Percentiles rank a stretch among this genome's conserved stretches.
These are phyloP conservation scores for Coemansia biformis DNA, from an alignment of 192 early-diverging fungal genomes.

Conservation along the genomic window DNA sequence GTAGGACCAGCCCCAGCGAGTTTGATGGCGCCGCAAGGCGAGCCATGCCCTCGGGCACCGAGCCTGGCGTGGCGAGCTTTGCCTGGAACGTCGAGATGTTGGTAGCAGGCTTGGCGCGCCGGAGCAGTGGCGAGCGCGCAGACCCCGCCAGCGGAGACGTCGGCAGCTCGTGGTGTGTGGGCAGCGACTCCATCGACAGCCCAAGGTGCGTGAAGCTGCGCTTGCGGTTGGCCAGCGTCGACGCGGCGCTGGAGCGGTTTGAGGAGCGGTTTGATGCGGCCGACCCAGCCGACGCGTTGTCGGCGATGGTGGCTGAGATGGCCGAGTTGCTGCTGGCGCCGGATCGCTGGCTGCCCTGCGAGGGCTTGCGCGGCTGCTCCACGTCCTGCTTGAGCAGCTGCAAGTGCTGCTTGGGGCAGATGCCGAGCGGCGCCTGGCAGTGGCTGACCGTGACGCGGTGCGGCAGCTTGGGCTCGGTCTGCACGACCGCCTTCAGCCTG, in stretches of 20 bases:
- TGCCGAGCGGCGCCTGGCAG: conserved; percentile 24
- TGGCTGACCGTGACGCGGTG: conserved; percentile 42
- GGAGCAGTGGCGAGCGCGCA: conserved; percentile 21
- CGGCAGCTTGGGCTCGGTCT: conserved; percentile 1
- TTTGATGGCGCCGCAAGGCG: conserved; percentile 37
- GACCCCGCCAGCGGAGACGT: conserved; percentile 4
- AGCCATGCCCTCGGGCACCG: conserved; percentile 16
- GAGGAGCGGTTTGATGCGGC: conserved; percentile 14
- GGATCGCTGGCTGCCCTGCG: conserved; percentile 41
- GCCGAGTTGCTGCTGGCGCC: conserved; percentile 11
- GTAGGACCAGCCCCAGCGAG: conserved; percentile 46
- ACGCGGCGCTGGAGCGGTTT: conserved; percentile 23
- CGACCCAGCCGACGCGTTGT: conserved; percentile 12
- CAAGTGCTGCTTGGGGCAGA: conserved; percentile 5
- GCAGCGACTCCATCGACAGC: conserved; percentile 44
- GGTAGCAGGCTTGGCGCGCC: conserved; percentile 32
- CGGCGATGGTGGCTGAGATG: conserved; percentile 12
- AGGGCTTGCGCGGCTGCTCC: conserved; percentile 33
- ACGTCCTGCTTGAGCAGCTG: conserved; percentile 2
- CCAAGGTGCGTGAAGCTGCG: conserved; percentile 52
- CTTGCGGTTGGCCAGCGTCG: conserved; percentile 43
- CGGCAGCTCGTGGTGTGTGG: conserved; percentile 4
- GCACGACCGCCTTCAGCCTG: neutral
- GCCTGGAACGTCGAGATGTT: conserved; percentile 29
- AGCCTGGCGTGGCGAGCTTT: conserved; percentile 12